Evolutionary conservation across 169 alveolate genomes (phyloP).

Genomic region (Plasmodium vinckei): DNA sequence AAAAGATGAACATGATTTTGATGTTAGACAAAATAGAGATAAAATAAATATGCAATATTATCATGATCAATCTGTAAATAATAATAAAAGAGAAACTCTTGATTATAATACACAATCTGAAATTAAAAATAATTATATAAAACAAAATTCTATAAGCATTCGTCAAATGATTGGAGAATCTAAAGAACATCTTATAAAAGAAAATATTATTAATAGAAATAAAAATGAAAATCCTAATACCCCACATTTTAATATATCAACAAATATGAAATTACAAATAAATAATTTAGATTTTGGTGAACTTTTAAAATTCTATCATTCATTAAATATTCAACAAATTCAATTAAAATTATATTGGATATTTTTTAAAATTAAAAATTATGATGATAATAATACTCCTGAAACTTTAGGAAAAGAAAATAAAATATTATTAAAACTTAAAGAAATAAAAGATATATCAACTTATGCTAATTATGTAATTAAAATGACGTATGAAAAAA

Average conservation of each 20-base stretch:
- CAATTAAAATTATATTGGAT: conserved; percentile 45
- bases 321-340: conserved; percentile 46
- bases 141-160: too few species aligned
- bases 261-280: conserved; percentile 5
- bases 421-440: conserved; percentile 18
- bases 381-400: conserved; percentile 2
- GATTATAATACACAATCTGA: too few species aligned
- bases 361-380: conserved; percentile 9
- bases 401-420: conserved; percentile 19
- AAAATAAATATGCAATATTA: not conserved
- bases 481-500: conserved; percentile 6
- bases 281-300: conserved; percentile 31
- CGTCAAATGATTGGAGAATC: too few species aligned
- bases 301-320: conserved; percentile 35
- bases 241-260: not conserved
- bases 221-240: not conserved
- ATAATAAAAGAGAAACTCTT: not conserved
- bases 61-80: not conserved
- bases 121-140: too few species aligned
- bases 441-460: conserved; percentile 19
- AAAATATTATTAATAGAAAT: not conserved
- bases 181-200: not conserved
- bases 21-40: too few species aligned
- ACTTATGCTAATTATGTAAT: conserved; percentile 33
- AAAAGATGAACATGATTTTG: not conserved